Evolutionary conservation across 2,329 filamentous ascomycete species (phyloP).

Genomic region (Colletotrichum tropicale): DNA sequence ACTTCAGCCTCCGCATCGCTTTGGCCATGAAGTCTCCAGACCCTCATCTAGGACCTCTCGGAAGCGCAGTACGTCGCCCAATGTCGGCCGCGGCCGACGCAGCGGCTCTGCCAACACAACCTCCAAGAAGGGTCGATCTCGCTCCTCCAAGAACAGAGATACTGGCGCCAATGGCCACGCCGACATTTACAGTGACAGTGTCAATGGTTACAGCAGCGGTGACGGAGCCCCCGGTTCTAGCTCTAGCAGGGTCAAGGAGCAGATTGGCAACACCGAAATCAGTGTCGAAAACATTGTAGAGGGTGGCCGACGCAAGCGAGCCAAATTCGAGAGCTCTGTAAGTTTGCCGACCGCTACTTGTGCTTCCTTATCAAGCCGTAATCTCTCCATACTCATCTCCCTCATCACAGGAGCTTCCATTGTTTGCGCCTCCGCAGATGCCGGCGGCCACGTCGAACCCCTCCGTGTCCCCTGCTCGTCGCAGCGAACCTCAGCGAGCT

Average conservation of each 20-base stretch:
- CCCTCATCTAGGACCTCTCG: constrained; percentile 73
- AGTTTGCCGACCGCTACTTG: constrained; percentile 44
- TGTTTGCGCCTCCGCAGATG: constrained; percentile 94
- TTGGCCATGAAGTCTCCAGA: constrained; percentile 67
- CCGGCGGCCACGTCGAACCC: constrained; percentile 94
- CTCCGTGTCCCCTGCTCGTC: constrained; percentile 91
- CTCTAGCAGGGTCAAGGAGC: constrained; percentile 80
- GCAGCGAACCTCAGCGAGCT: constrained; percentile 73
- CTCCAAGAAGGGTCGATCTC: constrained; percentile 71
- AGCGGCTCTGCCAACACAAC: constrained; percentile 73
- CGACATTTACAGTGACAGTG: constrained; percentile 68
- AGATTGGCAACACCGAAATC: constrained; percentile 93
- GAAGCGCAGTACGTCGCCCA: constrained; percentile 80
- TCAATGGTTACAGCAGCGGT: constrained; percentile 84
- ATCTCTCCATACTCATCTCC: constrained; percentile 30
- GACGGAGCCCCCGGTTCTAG: constrained; percentile 80
- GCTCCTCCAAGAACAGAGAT: constrained; percentile 72
- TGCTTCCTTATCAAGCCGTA: background rate
- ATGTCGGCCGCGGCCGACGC: constrained; percentile 70
- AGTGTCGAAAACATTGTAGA: constrained; percentile 98
- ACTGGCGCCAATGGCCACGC: constrained; percentile 47
- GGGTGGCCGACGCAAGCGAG: constrained; percentile 91
- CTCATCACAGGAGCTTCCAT: constrained; percentile 79
- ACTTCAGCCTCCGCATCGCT: constrained; percentile 52
- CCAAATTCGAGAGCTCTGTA: constrained; percentile 97